phyloP scores from a whole-genome alignment of 805 yeast genomes.

The Metschnikowia bowlesiae region DNA sequence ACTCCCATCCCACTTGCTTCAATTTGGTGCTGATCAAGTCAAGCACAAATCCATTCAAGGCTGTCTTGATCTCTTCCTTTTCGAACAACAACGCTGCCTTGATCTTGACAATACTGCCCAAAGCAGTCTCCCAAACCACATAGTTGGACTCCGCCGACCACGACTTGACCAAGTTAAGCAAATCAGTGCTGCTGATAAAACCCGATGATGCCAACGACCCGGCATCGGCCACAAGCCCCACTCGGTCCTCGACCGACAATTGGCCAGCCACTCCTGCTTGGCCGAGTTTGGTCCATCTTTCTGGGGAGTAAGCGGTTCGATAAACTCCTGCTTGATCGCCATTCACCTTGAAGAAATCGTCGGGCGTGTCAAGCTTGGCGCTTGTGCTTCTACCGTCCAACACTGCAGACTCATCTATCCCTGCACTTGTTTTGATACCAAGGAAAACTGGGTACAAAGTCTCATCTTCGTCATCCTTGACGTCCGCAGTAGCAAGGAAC shows the following conservation, averaged over 20 bases:
- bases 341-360: constrained; percentile 65
- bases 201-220: constrained; percentile 70
- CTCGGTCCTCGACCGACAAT: constrained; percentile 71
- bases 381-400: constrained; percentile 43
- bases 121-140: constrained; percentile 65
- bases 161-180: constrained; percentile 53
- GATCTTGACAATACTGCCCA: constrained; percentile 44
- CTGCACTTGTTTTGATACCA: constrained; percentile 54
- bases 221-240: constrained; percentile 79
- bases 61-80: constrained; percentile 40
- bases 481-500: constrained; percentile 74
- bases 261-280: constrained; percentile 52
- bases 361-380: constrained; percentile 34
- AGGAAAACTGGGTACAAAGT: constrained; percentile 67
- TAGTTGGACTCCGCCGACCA: constrained; percentile 59
- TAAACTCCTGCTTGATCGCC: constrained; percentile 72
- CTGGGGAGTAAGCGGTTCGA: constrained; percentile 65
- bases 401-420: constrained; percentile 56
- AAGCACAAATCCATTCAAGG: constrained; percentile 49
- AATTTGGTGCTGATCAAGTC: constrained; percentile 54
- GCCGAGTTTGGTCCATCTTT: constrained; percentile 67
- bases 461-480: constrained; percentile 66
- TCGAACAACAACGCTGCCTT: constrained; percentile 56
- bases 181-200: constrained; percentile 54
- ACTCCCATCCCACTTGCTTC: constrained; percentile 60